A percentile compares a stretch with the other conserved stretches of the same genome.
Conservation (phyloP, 2,329 filamentous ascomycete species). For the Clarireedia sp. region DNA sequence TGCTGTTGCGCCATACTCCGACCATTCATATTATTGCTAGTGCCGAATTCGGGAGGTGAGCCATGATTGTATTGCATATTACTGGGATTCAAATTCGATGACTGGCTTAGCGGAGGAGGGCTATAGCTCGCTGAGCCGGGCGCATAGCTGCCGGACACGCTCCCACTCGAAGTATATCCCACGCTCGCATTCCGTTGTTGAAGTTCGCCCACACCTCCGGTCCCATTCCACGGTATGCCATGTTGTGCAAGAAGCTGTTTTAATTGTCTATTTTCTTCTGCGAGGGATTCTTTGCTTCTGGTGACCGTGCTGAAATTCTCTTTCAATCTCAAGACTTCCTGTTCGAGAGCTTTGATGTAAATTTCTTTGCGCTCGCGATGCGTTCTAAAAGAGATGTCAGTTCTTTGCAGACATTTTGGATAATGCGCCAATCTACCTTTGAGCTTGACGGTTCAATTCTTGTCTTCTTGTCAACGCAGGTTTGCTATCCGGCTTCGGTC, state of each 20-base stretch:
- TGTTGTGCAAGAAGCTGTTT: conserved; percentile 48
- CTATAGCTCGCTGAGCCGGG: conserved; percentile 33
- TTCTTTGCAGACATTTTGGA: too few species aligned
- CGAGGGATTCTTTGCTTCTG: conserved; percentile 67
- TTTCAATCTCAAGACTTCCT: conserved; percentile 82
- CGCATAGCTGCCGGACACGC: conserved; percentile 55
- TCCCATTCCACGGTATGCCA: conserved; percentile 36
- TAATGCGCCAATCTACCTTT: conserved; percentile 53
- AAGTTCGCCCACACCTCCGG: conserved; percentile 26
- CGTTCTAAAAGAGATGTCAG: conserved; percentile 49
- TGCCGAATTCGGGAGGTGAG: neutral
- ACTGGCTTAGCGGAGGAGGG: conserved; percentile 21
- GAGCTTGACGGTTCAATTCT: conserved; percentile 90
- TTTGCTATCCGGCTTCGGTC: conserved; percentile 94
- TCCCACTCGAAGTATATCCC: conserved; percentile 45
- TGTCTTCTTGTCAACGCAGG: conserved; percentile 86
- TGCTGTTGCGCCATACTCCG: conserved; percentile 23
- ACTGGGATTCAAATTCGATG: conserved; percentile 14
- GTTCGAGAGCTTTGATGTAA: conserved; percentile 89
- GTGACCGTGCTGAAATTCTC: conserved; percentile 69
- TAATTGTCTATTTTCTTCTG: conserved; percentile 73
- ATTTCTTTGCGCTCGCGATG: conserved; percentile 95
- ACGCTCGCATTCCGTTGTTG: conserved; percentile 35
- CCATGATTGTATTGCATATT: neutral
- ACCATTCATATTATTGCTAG: conserved; percentile 8